Percentiles rank a stretch among this genome's conserved stretches.
Evolutionary conservation across 139 green algal species (phyloP).

Genomic region (Micractinium conductrix): DNA sequence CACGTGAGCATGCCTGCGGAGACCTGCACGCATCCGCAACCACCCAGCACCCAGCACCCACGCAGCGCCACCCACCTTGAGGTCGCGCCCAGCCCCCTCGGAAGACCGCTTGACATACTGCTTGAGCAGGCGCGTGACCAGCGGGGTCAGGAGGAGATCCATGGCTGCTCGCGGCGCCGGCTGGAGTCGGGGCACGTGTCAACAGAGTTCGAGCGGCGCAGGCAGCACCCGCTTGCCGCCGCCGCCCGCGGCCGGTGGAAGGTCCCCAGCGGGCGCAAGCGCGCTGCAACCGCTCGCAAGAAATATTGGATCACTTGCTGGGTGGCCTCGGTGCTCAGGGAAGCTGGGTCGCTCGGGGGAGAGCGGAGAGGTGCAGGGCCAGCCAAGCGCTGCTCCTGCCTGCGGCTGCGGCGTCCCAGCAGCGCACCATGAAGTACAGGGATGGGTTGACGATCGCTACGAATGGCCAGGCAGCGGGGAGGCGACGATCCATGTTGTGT

Average conservation of each 20-base stretch:
- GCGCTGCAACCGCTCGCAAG: not conserved
- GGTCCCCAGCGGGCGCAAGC: not conserved
- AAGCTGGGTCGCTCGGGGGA: no score
- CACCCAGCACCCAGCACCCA: not conserved
- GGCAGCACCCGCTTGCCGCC: not conserved
- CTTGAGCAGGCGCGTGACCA: constrained; percentile 50
- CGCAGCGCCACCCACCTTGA: constrained; percentile 32
- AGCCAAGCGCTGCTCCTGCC: no score
- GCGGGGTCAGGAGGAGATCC: constrained; percentile 49
- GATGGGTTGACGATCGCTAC: no score
- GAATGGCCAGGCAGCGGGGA: no score
- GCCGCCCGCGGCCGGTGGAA: not conserved
- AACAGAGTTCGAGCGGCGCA: no score
- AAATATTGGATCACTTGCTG: not conserved
- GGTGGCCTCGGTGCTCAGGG: no score
- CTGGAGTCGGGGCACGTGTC: no score
- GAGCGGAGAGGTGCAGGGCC: no score
- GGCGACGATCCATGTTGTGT: no score
- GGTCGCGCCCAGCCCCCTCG: constrained; percentile 36
- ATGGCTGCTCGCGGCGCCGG: not conserved
- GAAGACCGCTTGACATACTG: constrained; percentile 51
- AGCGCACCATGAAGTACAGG: no score
- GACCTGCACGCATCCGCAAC: not conserved
- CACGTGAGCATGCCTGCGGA: not conserved
- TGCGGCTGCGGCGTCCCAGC: no score